Conservation (phyloP, 805 yeast species). For the Jamesozyma lodderae region DNA sequence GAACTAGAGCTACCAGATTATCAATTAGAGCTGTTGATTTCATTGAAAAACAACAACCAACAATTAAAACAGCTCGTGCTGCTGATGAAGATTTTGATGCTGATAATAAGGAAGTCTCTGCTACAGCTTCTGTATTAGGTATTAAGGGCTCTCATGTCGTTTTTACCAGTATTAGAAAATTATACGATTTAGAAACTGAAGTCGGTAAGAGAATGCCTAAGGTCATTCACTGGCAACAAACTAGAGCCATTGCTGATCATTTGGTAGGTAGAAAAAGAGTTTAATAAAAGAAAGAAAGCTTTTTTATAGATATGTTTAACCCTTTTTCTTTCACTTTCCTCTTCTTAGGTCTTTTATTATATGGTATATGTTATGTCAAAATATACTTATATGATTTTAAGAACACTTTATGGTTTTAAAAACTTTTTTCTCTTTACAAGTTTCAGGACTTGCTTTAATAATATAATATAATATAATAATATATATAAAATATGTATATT, state of each 20-base stretch:
- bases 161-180: constrained; percentile 62
- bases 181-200: constrained; percentile 85
- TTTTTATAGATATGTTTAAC: not conserved
- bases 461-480: no score
- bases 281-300: not conserved
- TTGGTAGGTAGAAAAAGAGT: constrained; percentile 60
- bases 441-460: no score
- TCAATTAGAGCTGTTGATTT: constrained; percentile 63
- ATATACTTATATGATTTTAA: not conserved
- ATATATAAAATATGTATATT: no score
- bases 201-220: constrained; percentile 78
- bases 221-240: constrained; percentile 69
- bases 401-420: no score
- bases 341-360: not conserved
- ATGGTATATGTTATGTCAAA: not conserved
- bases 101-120: constrained; percentile 30
- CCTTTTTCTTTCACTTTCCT: not conserved
- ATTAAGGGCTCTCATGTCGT: constrained; percentile 65
- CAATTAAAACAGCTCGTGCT: constrained; percentile 24
- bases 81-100: constrained; percentile 25
- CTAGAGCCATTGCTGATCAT: constrained; percentile 73
- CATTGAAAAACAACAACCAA: constrained; percentile 39
- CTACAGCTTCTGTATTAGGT: constrained; percentile 77
- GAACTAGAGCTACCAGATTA: constrained; percentile 64
- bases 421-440: no score